phyloP scores from a whole-genome alignment of 139 green algal species.

The Edaphochlamys debaryana region DNA sequence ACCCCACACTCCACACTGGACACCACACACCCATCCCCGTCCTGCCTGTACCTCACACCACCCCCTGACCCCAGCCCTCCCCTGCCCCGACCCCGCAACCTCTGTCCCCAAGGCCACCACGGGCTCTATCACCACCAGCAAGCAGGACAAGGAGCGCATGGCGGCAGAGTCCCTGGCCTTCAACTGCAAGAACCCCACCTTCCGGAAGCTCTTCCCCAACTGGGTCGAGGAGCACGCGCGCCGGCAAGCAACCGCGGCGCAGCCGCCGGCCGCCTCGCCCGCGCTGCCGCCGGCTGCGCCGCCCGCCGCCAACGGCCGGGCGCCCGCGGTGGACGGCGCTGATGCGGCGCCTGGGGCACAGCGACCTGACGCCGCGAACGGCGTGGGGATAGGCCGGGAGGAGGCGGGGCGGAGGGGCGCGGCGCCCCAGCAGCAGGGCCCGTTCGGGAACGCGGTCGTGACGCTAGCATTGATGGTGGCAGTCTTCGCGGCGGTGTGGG shows the following conservation, averaged over 20 bases:
- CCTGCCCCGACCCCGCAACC: no score
- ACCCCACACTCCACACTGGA: no score
- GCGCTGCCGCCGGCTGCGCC: background rate
- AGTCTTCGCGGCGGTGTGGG: conserved; percentile 51
- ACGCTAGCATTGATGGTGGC: conserved; percentile 51
- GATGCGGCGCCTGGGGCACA: no score
- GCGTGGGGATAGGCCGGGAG: background rate
- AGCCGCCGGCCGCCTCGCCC: background rate
- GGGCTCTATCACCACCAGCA: conserved; percentile 61
- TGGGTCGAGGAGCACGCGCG: conserved; percentile 63
- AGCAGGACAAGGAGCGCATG: conserved; percentile 63
- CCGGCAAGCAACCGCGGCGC: conserved; percentile 22
- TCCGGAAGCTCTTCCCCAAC: conserved; percentile 86
- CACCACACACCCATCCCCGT: no score
- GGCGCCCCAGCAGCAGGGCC: background rate
- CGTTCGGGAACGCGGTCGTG: conserved; percentile 13
- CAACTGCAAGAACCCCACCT: conserved; percentile 78
- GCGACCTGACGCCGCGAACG: no score
- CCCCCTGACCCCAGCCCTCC: no score
- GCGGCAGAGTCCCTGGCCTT: conserved; percentile 72
- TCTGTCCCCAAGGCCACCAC: conserved; percentile 66
- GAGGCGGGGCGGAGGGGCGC: background rate
- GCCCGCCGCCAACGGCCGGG: background rate
- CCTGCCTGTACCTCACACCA: no score
- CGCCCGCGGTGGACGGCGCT: background rate